A percentile compares a stretch with the other conserved stretches of the same genome.
These are phyloP conservation scores for Hypoxylon sp. DNA, from an alignment of 2,329 filamentous ascomycete species.

Conservation along the genomic window DNA sequence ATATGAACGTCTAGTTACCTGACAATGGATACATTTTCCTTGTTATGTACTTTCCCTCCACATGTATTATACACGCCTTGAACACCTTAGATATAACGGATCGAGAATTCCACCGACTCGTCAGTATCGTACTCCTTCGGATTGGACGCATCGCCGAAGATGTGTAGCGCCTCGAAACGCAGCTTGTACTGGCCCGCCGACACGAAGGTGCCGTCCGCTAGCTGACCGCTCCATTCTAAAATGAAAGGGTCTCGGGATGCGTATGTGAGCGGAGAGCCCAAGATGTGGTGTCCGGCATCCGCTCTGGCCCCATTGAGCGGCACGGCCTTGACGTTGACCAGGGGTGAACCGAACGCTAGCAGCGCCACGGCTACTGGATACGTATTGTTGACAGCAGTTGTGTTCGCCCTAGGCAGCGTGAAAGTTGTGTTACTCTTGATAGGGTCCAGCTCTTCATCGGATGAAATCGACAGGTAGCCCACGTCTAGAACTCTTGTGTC, in stretches of 20 bases:
- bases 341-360: constrained; percentile 61
- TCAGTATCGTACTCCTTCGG: constrained; percentile 62
- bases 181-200: constrained; percentile 65
- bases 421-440: constrained; percentile 48
- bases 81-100: constrained; percentile 56
- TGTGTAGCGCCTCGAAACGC: constrained; percentile 61
- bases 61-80: constrained; percentile 15
- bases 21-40: constrained; percentile 2
- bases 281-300: constrained; percentile 57
- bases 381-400: constrained; percentile 45
- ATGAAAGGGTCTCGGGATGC: constrained; percentile 53
- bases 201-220: constrained; percentile 62
- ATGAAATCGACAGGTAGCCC: constrained; percentile 55
- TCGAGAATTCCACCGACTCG: constrained; percentile 59
- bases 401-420: constrained; percentile 44
- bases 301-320: constrained; percentile 54
- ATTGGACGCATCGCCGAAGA: constrained; percentile 63
- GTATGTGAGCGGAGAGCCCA: constrained; percentile 56
- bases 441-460: constrained; percentile 50
- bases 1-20: not conserved
- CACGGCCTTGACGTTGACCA: constrained; percentile 61
- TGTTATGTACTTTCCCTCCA: not conserved
- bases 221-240: constrained; percentile 60
- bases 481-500: constrained; percentile 53
- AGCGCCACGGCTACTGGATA: constrained; percentile 58